Evolutionary conservation across 139 green algal species (phyloP), one percentile per base, ranked within the genome.

Genomic region (Closterium sp.): DNA sequence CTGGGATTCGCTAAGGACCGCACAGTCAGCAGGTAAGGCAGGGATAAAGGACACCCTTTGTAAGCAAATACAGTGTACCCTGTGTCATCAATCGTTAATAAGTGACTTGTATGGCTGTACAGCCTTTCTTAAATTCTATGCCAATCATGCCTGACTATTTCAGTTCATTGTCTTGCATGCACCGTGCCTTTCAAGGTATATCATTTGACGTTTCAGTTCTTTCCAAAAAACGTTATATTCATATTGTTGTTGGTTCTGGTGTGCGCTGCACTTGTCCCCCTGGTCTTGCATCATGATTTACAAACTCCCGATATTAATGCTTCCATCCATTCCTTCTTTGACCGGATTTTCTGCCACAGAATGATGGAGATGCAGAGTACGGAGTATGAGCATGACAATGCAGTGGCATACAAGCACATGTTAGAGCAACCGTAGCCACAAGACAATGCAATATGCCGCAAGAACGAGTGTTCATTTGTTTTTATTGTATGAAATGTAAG

Each of bases 1-100:
- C 92, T 94, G 19, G 92, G 92, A 0, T 99, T 99, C 95, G 93
- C 97, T 19, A 99, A 99, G 94, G 97, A 98, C 70, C 97, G 97
- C 92, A 97, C 96, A 84, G 96, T 99, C 79, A 97, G 91, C 91
- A 91, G 91, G 90, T 93, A 30, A 79, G 90, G 62, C 62, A 79
- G 62, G 3, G 17, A 0, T 79, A 5, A 79, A 79, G 17, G 0
- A 79, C 19, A 27, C 62, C 62, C 0, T 27, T 79, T 24, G 19
- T 13, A 79, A 13, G 17, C 19, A 3, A 79, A 79, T 79, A 2
- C 3, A 27, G 62, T 79, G 62, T 79, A 22, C 50, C 17, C 13
- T 73, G 50, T 73, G 50, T 73, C 50, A 73, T 21, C 42, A 13
- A 62, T n/a, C 38, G 4, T 45, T 6, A 11, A 45, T 45, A 10